Evolutionary conservation across 805 yeast genomes (phyloP), one percentile per base, ranked within the genome.

Genomic region (Wickerhamiella hasegawae): DNA sequence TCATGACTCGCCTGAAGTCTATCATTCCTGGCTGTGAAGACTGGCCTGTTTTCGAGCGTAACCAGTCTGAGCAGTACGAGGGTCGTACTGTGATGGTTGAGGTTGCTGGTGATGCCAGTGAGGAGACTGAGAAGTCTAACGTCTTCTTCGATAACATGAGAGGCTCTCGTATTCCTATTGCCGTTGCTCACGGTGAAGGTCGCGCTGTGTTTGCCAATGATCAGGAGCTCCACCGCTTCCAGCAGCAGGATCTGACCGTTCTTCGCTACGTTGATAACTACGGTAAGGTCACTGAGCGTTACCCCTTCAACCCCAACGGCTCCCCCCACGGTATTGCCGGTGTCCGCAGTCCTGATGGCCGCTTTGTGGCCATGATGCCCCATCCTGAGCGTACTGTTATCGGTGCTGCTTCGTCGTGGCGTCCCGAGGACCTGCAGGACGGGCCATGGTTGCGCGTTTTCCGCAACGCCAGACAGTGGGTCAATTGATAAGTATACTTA

Each of bases 101-200:
- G 57, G 64, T 85, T 33, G 66, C 66, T 28, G 76, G 71, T 33
- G 65, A 68, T 40, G 46, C 38, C 22, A 43, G 41, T 14, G 43
- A 31, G 26, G 40, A 42, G 21, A 60, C 63, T 19, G 59, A 59
- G 18, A n/a, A n/a, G n/a, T 44, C 48, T 8, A 62, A 69, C 37
- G 73, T 90, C 37, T 87, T 90, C 68, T 71, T 85, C 48, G 69
- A 77, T 39, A 82, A 79, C 36, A 84, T 90, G 97, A 69, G 73
- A 50, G 94, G 95, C n/a, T 82, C 96, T 5, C 73, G 74, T 49
- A 59, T 90, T 50, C 98, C 98, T 36, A 83, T 90, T 59, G 95
- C 92, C 16, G 97, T 90, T 46, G 98, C 98, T 3, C 98, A 90
- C 54, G 98, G 98, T 48, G 98, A 90, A 63, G 98, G 98, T 50